Evolutionary conservation across 805 yeast genomes (phyloP).

Genomic region (Candida suzukii): DNA sequence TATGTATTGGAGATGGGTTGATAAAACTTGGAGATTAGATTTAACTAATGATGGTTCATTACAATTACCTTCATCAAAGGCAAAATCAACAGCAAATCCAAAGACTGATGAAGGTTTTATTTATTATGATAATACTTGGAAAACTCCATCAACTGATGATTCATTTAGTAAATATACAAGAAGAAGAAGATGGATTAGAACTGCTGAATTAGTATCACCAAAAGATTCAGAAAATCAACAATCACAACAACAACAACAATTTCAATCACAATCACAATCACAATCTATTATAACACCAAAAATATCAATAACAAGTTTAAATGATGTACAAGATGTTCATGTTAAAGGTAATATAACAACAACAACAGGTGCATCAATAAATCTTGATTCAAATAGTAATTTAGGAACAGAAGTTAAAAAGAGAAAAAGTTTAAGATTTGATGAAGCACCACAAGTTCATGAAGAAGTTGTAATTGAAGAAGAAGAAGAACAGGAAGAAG

Average conservation of each 20-base stretch:
- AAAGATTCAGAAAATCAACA: conserved; percentile 4
- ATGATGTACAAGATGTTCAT: conserved; percentile 14
- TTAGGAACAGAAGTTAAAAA: conserved; percentile 7
- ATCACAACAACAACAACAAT: not conserved
- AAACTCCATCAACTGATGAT: conserved; percentile 81
- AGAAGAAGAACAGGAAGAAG: too few relatives aligned
- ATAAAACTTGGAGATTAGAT: conserved; percentile 86
- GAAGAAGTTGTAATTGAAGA: too few relatives aligned
- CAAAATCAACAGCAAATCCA: conserved; percentile 62
- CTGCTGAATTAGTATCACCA: conserved; percentile 70
- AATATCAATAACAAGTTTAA: conserved; percentile 6
- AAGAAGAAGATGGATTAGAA: conserved; percentile 92
- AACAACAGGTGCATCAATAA: conserved; percentile 2
- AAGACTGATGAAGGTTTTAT: conserved; percentile 77
- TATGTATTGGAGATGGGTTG: conserved; percentile 93
- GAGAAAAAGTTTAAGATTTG: conserved; percentile 23
- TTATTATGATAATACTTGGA: conserved; percentile 92
- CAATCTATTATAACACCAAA: conserved; percentile 3
- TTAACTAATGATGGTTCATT: conserved; percentile 83
- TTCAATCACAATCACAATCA: not conserved
- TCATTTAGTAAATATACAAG: conserved; percentile 87
- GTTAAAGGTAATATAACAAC: conserved; percentile 18
- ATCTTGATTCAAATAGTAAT: conserved; percentile 2
- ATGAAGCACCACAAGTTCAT: conserved; percentile 10
- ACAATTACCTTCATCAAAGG: conserved; percentile 56